Percentiles rank a stretch among this genome's conserved stretches.
These are phyloP conservation scores for Curvularia eragrostidis DNA, from an alignment of 2,329 filamentous ascomycete genomes.

Conservation along the genomic window DNA sequence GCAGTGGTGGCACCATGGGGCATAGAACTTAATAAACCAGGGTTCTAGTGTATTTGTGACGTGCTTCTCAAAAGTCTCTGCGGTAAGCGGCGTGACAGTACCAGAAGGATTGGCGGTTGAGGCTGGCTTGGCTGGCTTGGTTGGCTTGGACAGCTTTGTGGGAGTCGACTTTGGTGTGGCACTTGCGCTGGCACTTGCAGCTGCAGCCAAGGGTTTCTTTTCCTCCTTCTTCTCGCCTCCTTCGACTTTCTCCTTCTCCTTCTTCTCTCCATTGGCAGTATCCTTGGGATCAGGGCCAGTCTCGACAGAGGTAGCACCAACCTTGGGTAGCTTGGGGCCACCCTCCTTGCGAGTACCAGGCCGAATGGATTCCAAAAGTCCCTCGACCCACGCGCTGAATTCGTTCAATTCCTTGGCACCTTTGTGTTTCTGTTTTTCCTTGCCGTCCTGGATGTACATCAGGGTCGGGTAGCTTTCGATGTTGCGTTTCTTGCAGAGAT, in stretches of 20 bases:
- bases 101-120: slow-evolving; percentile 73
- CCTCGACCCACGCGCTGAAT: slow-evolving; percentile 76
- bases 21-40: slow-evolving; percentile 99
- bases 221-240: slow-evolving; percentile 15
- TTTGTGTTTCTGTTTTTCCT: slow-evolving; percentile 66
- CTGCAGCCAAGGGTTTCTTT: neutral
- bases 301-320: slow-evolving; percentile 66
- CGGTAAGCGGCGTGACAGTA: slow-evolving; percentile 74
- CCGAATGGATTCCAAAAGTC: slow-evolving; percentile 75
- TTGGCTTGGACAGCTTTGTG: slow-evolving; percentile 39
- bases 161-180: slow-evolving; percentile 22
- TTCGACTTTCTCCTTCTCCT: slow-evolving; percentile 22
- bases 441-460: slow-evolving; percentile 79
- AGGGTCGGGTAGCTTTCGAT: slow-evolving; percentile 79
- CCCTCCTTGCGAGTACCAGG: slow-evolving; percentile 78
- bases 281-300: slow-evolving; percentile 46
- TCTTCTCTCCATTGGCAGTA: slow-evolving; percentile 45
- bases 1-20: slow-evolving; percentile 96
- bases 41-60: slow-evolving; percentile 88
- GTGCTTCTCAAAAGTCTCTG: slow-evolving; percentile 82
- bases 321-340: slow-evolving; percentile 72
- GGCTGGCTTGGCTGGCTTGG: slow-evolving; percentile 31
- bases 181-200: slow-evolving; percentile 2
- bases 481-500: slow-evolving; percentile 73
- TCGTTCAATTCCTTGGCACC: slow-evolving; percentile 72